These are phyloP conservation scores for Periconia digitata DNA, from an alignment of 2,329 filamentous ascomycete genomes.

Conservation along the genomic window DNA sequence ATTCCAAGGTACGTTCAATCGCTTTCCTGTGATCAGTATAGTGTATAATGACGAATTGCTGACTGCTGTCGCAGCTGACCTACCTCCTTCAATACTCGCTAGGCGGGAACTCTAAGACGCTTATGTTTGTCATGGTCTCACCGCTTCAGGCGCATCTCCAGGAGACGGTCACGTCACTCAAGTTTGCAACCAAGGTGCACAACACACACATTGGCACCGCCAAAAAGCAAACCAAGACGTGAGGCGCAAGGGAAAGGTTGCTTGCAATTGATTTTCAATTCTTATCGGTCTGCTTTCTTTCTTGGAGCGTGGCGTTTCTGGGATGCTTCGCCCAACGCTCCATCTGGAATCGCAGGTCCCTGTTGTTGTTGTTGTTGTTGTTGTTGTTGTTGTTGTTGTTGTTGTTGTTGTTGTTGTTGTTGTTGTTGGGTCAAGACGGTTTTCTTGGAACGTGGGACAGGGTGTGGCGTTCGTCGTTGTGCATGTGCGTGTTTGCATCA, in stretches of 20 bases:
- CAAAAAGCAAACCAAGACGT: conserved; percentile 68
- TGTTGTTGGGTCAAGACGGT: no score
- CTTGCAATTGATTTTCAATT: not conserved
- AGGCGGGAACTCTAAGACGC: conserved; percentile 92
- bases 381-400: not conserved
- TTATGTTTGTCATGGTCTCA: conserved; percentile 99
- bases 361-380: not conserved
- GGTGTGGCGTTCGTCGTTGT: no score
- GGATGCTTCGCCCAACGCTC: not conserved
- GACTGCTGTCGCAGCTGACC: conserved; percentile 62
- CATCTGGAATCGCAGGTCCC: no score
- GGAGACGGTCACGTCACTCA: conserved; percentile 91
- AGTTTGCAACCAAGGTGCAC: conserved; percentile 93
- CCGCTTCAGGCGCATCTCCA: conserved; percentile 86
- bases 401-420: not conserved
- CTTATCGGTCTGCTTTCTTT: not conserved
- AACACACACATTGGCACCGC: conserved; percentile 93
- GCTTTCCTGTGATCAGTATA: no score
- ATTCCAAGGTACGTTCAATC: conserved; percentile 72
- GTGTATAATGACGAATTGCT: not conserved
- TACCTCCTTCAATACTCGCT: conserved; percentile 93
- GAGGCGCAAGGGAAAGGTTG: not conserved
- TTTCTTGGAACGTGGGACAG: no score
- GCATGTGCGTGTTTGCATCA: not conserved
- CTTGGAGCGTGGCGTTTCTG: not conserved